Conservation (phyloP, 139 green algal species). For the Closterium sp. region DNA sequence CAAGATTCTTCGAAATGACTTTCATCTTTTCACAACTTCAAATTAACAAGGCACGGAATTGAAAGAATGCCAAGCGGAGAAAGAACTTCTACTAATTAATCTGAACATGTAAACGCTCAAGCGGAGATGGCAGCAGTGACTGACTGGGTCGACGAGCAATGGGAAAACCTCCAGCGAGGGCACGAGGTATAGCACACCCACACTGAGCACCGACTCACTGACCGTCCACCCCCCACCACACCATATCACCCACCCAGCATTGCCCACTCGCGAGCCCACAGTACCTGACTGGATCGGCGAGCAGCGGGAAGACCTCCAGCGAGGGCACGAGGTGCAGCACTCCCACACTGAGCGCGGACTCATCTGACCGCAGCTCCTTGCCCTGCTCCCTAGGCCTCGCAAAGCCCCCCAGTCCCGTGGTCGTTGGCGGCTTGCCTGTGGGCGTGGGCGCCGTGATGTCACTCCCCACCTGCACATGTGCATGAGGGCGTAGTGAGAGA, state of each 20-base stretch:
- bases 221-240: not conserved
- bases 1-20: no score
- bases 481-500: no score
- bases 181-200: conserved; percentile 89
- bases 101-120: no score
- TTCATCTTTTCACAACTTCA: no score
- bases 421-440: conserved; percentile 30
- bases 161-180: not conserved
- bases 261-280: not conserved
- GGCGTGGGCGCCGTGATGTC: conserved; percentile 37
- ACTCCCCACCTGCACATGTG: conserved; percentile 9
- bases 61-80: no score
- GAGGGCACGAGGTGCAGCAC: conserved; percentile 90
- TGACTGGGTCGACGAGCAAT: conserved; percentile 51
- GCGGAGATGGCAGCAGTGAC: no score
- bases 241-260: no score
- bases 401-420: conserved; percentile 29
- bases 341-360: conserved; percentile 62
- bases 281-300: conserved; percentile 63
- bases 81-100: no score
- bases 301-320: conserved; percentile 84
- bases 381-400: not conserved
- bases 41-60: no score
- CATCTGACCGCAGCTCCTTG: conserved; percentile 10
- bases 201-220: not conserved